These are phyloP conservation scores for Entomophthora muscae DNA, from an alignment of 371 early-diverging fungal genomes.

Conservation along the genomic window DNA sequence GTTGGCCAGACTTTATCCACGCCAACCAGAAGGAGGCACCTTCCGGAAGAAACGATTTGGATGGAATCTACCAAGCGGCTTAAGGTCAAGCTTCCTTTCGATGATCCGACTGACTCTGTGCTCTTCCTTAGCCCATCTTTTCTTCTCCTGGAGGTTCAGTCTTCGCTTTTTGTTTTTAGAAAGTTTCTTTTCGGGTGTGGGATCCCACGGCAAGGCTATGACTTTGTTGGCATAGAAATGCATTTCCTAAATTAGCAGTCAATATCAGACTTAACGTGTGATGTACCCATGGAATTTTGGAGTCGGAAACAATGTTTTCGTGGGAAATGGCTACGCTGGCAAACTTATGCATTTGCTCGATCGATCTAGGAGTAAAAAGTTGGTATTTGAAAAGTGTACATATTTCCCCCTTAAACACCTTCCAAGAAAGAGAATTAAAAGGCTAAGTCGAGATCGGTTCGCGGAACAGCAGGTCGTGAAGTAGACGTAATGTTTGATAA, in stretches of 20 bases:
- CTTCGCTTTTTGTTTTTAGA: neutral
- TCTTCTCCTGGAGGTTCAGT: neutral
- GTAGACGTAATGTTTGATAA: too few species aligned
- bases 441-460: neutral
- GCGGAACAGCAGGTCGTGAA: neutral
- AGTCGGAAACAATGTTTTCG: neutral
- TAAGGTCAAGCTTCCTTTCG: too few species aligned
- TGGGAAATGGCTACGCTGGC: neutral
- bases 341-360: neutral
- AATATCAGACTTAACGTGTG: neutral
- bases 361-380: neutral
- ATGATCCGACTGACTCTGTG: neutral
- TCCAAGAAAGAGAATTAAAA: neutral
- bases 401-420: neutral
- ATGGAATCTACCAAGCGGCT: too few species aligned
- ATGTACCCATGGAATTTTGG: neutral
- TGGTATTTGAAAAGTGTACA: neutral
- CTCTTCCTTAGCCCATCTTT: neutral
- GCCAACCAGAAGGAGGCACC: too few species aligned
- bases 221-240: neutral
- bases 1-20: too few species aligned
- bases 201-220: neutral
- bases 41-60: too few species aligned
- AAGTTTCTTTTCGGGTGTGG: neutral
- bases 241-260: neutral